Evolutionary conservation across 163 green algal genomes (phyloP).

Genomic region (Chlamydomonas reinhardtii): DNA sequence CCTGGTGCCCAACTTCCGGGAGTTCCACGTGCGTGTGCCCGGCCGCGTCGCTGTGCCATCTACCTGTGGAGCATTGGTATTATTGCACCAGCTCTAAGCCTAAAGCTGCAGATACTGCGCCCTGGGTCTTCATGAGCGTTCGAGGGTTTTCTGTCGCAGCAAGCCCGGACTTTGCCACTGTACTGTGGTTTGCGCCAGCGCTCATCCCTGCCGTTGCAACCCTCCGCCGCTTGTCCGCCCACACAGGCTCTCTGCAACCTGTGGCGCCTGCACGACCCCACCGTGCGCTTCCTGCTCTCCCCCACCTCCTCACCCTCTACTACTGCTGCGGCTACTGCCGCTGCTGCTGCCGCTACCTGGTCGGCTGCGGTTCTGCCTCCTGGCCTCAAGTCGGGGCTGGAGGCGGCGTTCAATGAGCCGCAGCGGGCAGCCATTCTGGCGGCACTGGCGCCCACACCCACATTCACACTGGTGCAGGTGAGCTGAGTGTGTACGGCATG

Average conservation of each 20-base stretch:
- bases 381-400: constrained; percentile 34
- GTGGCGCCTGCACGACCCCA: constrained; percentile 18
- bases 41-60: no score
- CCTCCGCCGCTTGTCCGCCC: no score
- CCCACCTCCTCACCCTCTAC: not conserved
- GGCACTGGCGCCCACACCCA: constrained; percentile 21
- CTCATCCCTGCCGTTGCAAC: no score
- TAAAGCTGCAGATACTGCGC: no score
- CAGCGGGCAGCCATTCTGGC: constrained; percentile 68
- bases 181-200: no score
- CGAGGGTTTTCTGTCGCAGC: no score
- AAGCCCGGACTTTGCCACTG: no score
- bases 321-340: not conserved
- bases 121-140: no score
- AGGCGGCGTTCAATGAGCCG: constrained; percentile 49
- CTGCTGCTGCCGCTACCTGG: not conserved
- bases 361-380: not conserved
- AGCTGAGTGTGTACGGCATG: no score
- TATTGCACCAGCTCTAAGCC: no score
- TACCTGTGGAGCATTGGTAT: no score
- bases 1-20: constrained; percentile 51
- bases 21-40: constrained; percentile 31
- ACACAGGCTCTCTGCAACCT: constrained; percentile 37
- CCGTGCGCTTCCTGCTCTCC: constrained; percentile 39
- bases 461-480: constrained; percentile 66